Evolutionary conservation across 1,284 basidiomycete species (phyloP).

Genomic region (Rhizoctonia solani): DNA sequence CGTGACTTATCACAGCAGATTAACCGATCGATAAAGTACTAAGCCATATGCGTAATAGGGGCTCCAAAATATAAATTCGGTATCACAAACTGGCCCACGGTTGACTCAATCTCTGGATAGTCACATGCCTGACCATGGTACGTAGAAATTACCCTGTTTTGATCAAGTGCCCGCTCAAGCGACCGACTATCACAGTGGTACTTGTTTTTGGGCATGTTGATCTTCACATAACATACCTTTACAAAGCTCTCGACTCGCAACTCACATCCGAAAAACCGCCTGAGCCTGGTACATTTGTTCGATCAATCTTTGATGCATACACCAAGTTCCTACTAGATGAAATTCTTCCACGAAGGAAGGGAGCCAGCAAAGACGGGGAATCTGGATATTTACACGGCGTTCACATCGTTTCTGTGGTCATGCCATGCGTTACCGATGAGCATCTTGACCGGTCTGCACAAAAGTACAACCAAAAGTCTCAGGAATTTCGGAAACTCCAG

Average conservation of each 20-base stretch:
- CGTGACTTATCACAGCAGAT: neutral
- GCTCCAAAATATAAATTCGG: conserved; percentile 27
- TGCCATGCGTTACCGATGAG: conserved; percentile 30
- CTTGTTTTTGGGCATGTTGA: conserved; percentile 29
- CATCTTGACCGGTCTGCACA: conserved; percentile 31
- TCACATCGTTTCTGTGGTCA: conserved; percentile 25
- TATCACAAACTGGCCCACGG: conserved; percentile 27
- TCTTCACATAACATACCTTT: conserved; percentile 32
- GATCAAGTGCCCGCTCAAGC: neutral
- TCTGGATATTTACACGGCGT: conserved; percentile 15
- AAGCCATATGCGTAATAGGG: conserved; percentile 16
- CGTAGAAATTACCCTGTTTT: neutral
- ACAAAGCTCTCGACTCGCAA: conserved; percentile 29
- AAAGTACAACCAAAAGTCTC: conserved; percentile 31
- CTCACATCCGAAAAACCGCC: conserved; percentile 21
- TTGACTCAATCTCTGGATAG: conserved; percentile 16
- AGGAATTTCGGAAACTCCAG: conserved; percentile 12
- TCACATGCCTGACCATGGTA: conserved; percentile 29
- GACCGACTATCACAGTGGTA: neutral
- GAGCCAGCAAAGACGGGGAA: neutral
- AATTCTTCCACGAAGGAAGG: conserved; percentile 8
- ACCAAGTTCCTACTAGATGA: conserved; percentile 20
- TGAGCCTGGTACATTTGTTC: conserved; percentile 18
- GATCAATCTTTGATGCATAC: conserved; percentile 23
- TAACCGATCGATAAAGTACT: neutral